A percentile compares a stretch with the other conserved stretches of the same genome.
These are phyloP conservation scores for Pisolithus sp. DNA, from an alignment of 768 basidiomycete species.

Conservation along the genomic window DNA sequence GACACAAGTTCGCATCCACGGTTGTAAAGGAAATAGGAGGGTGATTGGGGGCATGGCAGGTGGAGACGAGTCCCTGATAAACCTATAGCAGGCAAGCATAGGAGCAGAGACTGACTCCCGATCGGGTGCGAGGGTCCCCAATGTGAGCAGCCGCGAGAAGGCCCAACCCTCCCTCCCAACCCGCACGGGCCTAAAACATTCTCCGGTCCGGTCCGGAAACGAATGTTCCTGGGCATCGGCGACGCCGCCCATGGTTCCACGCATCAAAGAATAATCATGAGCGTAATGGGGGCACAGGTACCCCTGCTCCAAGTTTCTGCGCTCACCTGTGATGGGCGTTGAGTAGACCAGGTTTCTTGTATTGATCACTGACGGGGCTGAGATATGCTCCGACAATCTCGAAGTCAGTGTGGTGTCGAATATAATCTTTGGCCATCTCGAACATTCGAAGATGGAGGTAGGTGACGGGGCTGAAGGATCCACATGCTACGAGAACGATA, in stretches of 20 bases:
- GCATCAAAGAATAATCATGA: background rate
- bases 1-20: slow-evolving; percentile 15
- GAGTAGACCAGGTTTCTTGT: slow-evolving; percentile 94
- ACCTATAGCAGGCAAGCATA: too few relatives aligned
- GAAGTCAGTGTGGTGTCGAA: slow-evolving; percentile 85
- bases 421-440: slow-evolving; percentile 98
- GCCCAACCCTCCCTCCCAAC: too few relatives aligned
- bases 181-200: too few relatives aligned
- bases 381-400: slow-evolving; percentile 95
- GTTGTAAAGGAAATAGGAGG: background rate
- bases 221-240: too few relatives aligned
- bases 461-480: slow-evolving; percentile 97
- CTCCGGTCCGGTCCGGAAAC: too few relatives aligned
- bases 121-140: too few relatives aligned
- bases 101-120: too few relatives aligned
- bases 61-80: background rate
- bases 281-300: background rate
- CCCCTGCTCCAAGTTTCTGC: background rate
- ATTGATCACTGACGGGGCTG: slow-evolving; percentile 91
- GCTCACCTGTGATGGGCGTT: slow-evolving; percentile 84
- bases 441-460: slow-evolving; percentile 98
- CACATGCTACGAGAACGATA: slow-evolving; percentile 94
- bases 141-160: too few relatives aligned
- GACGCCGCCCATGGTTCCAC: too few relatives aligned
- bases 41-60: slow-evolving; percentile 2